Base-by-base conservation (phyloP, 345 rosid species). In the Boechera divaricarpa region DNA sequence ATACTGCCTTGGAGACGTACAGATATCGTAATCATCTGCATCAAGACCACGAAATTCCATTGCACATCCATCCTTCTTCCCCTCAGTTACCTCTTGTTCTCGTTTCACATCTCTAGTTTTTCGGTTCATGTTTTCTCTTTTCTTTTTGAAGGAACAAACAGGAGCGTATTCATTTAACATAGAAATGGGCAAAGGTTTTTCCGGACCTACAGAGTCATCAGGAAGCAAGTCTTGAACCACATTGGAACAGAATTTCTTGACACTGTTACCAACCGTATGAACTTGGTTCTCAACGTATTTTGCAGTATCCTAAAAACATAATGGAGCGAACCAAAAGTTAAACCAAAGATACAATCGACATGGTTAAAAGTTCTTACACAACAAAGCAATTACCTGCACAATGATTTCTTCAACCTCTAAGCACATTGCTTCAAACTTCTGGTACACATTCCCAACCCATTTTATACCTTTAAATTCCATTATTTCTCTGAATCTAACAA, bases 361-460 rank as follows among this genome's bases (percentile, higher is more conserved):
- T 7, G 16, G 53, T 5, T 10, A 32, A n/a, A 66, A 57, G 5
- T 51, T 6, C 7, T 54, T 33, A 68, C 5, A 10, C 3, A 52
- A 72, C 67, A 63, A 42, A 5, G 24, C 69, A 36, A 24, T 42
- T 82, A 89, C 97, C 98, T 86, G 89, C 63, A 85, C 86, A 74
- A 93, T 84, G 73, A 85, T 80, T 67, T 93, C 98, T 88, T 93
- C 98, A 58, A 91, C 92, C 89, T 93, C 97, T 85, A 91, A 84
- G 82, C 91, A 93, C 91, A 91, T 78, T 62, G 91, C 84, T 87
- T 93, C 98, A 79, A 91, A 89, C 87, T 87, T 91, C 84, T 87
- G 86, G 76, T 87, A 93, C 45, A 84, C 83, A 78, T 87, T 83
- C 10, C 93, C 98, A 48, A 86, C 90, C 97, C 97, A 91, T 21